A percentile compares a stretch with the other conserved stretches of the same genome.
Evolutionary conservation across 306 rosid genomes (phyloP).

Genomic region (Rosa multiflora): DNA sequence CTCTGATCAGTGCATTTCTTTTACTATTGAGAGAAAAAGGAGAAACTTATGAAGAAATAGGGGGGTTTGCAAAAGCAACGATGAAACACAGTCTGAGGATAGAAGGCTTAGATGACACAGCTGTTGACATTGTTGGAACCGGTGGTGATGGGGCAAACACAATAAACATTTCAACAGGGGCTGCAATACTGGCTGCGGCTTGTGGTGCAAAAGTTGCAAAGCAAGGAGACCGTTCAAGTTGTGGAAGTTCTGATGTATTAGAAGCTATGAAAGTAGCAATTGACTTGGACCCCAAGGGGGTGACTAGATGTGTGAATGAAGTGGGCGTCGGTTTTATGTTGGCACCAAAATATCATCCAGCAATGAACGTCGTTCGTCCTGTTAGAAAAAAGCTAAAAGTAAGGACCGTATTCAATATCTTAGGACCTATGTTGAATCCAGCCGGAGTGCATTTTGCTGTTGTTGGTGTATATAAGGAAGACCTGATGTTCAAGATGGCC

Average conservation of each 20-base stretch:
- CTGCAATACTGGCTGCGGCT: slow-evolving; percentile 89
- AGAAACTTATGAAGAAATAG: slow-evolving; percentile 83
- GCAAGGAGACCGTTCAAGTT: slow-evolving; percentile 94
- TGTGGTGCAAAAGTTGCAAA: slow-evolving; percentile 93
- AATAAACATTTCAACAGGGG: slow-evolving; percentile 83
- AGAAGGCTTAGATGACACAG: slow-evolving; percentile 66
- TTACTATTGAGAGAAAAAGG: slow-evolving; percentile 85
- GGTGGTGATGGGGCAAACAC: slow-evolving; percentile 97
- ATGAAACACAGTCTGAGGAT: slow-evolving; percentile 62
- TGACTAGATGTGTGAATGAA: slow-evolving; percentile 65
- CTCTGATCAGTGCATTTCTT: slow-evolving; percentile 81
- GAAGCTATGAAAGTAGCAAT: slow-evolving; percentile 70
- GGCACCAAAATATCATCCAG: slow-evolving; percentile 84
- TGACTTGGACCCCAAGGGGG: slow-evolving; percentile 77
- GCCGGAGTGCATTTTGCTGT: slow-evolving; percentile 83
- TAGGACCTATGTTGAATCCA: slow-evolving; percentile 96
- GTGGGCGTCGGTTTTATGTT: slow-evolving; percentile 91
- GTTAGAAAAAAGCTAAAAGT: slow-evolving; percentile 76
- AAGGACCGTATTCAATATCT: slow-evolving; percentile 75
- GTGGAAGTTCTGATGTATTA: slow-evolving; percentile 95
- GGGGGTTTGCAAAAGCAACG: slow-evolving; percentile 90
- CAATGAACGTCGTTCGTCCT: slow-evolving; percentile 79
- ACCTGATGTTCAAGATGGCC: slow-evolving; percentile 86
- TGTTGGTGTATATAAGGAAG: slow-evolving; percentile 82
- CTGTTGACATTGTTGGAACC: slow-evolving; percentile 88